A percentile compares a stretch with the other conserved stretches of the same genome.
These are phyloP conservation scores for Lumnitzera littorea DNA, from an alignment of 345 rosid genomes.

Conservation along the genomic window DNA sequence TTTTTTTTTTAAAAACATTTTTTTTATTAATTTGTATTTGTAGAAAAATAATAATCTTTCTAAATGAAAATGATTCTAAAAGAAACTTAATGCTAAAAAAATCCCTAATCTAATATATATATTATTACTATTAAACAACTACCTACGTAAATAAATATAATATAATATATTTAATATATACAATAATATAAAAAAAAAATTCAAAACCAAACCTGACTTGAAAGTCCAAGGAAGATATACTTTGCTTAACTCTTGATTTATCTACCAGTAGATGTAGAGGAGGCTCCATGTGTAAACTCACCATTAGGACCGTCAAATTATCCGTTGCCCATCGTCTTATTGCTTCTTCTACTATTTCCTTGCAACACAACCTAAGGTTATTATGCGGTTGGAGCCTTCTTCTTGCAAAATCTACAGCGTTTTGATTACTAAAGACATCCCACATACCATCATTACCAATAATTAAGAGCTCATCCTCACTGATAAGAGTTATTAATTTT, in stretches of 20 bases:
- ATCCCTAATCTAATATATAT: too few relatives aligned
- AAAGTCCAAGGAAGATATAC: slow-evolving; percentile 65
- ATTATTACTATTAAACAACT: too few relatives aligned
- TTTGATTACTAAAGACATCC: slow-evolving; percentile 75
- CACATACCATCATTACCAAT: slow-evolving; percentile 83
- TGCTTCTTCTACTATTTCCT: slow-evolving; percentile 74
- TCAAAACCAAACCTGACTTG: too few relatives aligned
- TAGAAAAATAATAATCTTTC: too few relatives aligned
- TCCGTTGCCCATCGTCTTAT: slow-evolving; percentile 48
- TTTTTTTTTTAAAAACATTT: too few relatives aligned
- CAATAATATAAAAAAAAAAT: too few relatives aligned
- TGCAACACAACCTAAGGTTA: slow-evolving; percentile 56
- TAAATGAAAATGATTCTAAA: too few relatives aligned
- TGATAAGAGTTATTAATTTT: slow-evolving; percentile 39
- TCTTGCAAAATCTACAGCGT: slow-evolving; percentile 67
- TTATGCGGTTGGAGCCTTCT: slow-evolving; percentile 69
- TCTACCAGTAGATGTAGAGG: slow-evolving; percentile 41
- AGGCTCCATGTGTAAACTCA: slow-evolving; percentile 55
- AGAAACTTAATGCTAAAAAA: too few relatives aligned
- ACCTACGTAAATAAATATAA: too few relatives aligned
- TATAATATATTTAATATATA: too few relatives aligned
- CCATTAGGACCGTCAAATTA: slow-evolving; percentile 68
- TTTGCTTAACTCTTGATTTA: slow-evolving; percentile 38
- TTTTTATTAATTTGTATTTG: too few relatives aligned
- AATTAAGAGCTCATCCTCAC: slow-evolving; percentile 76